Percentiles rank a stretch among this genome's conserved stretches.
These are phyloP conservation scores for Leishmania major DNA, from an alignment of 208 protist species.

Conservation along the genomic window DNA sequence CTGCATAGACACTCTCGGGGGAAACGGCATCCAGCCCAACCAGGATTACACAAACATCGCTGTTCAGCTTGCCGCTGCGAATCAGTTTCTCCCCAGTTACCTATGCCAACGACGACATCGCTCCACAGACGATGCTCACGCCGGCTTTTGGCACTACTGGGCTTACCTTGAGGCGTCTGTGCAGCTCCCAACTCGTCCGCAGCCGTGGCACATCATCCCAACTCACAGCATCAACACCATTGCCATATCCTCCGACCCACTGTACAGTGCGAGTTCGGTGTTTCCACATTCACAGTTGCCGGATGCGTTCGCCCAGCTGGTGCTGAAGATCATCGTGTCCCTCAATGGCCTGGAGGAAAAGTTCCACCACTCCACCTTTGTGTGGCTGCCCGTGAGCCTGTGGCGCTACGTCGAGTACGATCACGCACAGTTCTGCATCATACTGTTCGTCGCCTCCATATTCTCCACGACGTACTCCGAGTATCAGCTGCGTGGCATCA, in stretches of 20 bases:
- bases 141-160: constrained; percentile 27
- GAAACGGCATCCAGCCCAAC: constrained; percentile 70
- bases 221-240: constrained; percentile 63
- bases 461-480: constrained; percentile 61
- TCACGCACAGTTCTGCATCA: constrained; percentile 59
- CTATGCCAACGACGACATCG: constrained; percentile 42
- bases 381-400: constrained; percentile 52
- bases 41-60: constrained; percentile 64
- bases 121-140: neutral
- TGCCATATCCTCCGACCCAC: constrained; percentile 42
- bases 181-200: constrained; percentile 31
- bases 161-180: constrained; percentile 32
- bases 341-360: constrained; percentile 71
- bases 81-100: constrained; percentile 20
- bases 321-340: constrained; percentile 42
- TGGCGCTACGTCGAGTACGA: constrained; percentile 61
- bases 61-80: constrained; percentile 5
- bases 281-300: neutral
- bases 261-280: neutral
- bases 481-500: constrained; percentile 50
- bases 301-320: constrained; percentile 11
- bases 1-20: constrained; percentile 56
- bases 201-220: constrained; percentile 43
- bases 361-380: constrained; percentile 73
- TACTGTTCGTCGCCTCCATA: constrained; percentile 55